These are phyloP conservation scores for Debaryomyces maramus DNA, from an alignment of 805 yeast genomes.

Conservation along the genomic window DNA sequence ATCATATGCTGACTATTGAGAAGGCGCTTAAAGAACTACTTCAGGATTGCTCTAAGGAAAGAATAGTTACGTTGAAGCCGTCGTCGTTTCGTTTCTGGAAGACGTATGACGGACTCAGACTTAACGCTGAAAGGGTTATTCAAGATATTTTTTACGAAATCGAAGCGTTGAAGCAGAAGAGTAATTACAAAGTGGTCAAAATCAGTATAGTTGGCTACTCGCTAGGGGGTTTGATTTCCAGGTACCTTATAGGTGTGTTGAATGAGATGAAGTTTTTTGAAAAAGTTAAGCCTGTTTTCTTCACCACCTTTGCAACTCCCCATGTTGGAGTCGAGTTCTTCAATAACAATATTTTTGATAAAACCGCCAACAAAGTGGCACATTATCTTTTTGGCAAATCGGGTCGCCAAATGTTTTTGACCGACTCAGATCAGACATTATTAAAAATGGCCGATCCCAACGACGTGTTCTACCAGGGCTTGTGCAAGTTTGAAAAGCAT, in stretches of 20 bases:
- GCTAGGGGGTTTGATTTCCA: slow-evolving; percentile 79
- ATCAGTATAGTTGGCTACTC: slow-evolving; percentile 86
- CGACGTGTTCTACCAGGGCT: slow-evolving; percentile 52
- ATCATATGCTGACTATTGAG: slow-evolving; percentile 41
- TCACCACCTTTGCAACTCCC: slow-evolving; percentile 45
- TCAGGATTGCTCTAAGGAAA: slow-evolving; percentile 21
- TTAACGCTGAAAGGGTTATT: slow-evolving; percentile 35
- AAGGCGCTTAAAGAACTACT: slow-evolving; percentile 27
- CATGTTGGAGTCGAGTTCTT: slow-evolving; percentile 44
- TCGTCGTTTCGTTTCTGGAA: slow-evolving; percentile 44
- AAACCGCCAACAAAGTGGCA: slow-evolving; percentile 33
- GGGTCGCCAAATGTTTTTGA: slow-evolving; percentile 35
- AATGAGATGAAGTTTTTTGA: slow-evolving; percentile 36
- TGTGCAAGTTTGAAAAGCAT: slow-evolving; percentile 56
- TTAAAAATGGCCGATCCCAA: slow-evolving; percentile 53
- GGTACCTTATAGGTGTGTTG: slow-evolving; percentile 72
- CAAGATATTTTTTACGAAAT: slow-evolving; percentile 41
- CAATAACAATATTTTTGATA: slow-evolving; percentile 31
- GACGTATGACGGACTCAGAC: slow-evolving; percentile 42
- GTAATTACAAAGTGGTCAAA: slow-evolving; percentile 47
- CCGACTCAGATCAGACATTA: slow-evolving; percentile 46
- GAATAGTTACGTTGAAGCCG: slow-evolving; percentile 37
- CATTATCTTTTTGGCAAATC: slow-evolving; percentile 36
- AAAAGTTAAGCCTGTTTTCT: slow-evolving; percentile 36
- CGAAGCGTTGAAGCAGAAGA: slow-evolving; percentile 33